Evolutionary conservation across 352 stramenopile genomes (phyloP), one percentile per base, ranked within the genome.

Genomic region (Pythium rishiriense): DNA sequence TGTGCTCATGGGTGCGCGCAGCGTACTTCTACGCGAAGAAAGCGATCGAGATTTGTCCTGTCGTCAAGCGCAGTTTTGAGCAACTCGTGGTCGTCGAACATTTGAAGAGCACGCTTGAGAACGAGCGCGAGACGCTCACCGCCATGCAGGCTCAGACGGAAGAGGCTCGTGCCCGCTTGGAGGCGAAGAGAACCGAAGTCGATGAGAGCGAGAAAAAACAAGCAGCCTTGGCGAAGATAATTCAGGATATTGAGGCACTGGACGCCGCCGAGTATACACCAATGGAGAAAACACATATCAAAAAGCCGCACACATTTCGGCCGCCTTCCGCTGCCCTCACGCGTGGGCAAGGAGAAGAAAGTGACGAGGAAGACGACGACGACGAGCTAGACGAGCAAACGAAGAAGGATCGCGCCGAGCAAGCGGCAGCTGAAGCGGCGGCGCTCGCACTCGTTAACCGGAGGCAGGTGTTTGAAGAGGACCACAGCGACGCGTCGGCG

Each of bases 1-100:
- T 88, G 1, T 91, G 84, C 29, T 62, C 67, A 41, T 94, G 85
- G 83, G 85, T 94, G 12, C 82, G 84, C 21, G 83, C 82, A 0
- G 85, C 83, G 1, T 90, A 79, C 61, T 78, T 85, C 54, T 94
- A 89, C 42, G 85, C 85, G 0, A 83, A 78, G 21, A 77, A 78
- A 25, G 83, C 82, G 2, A 81, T 63, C 14, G 83, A 94, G 65
- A 90, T 94, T 46, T 78, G 64, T 15, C 83, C 83, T 0, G 81
- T 84, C 1, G 75, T 87, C 29, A 75, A 84, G 31, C 75, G 83
- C 14, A 72, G 85, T 19, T 59, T 88, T 21, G 54, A 71, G 10
- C 83, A 91, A 48, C 67, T 88, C 0, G 51, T 88, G 0, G 65
- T 92, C 12, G 37, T 93, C 3, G 79, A 90, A 22, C 66, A 75